phyloP scores from a whole-genome alignment of 805 yeast species.

The Brettanomyces anomalus region DNA sequence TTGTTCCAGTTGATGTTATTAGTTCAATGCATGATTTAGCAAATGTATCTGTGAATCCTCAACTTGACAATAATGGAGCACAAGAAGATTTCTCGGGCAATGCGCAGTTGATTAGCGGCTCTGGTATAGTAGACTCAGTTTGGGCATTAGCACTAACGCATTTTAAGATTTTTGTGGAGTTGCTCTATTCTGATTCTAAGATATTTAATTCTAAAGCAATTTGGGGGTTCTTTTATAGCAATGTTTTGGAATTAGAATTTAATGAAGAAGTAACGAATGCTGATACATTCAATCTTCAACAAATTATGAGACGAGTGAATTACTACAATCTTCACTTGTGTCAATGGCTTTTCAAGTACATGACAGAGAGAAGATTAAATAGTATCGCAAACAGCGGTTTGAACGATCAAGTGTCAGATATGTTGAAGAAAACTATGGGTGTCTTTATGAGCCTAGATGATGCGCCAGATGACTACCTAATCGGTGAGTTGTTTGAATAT shows the following conservation, averaged over 20 bases:
- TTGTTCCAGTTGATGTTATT: conserved; percentile 18
- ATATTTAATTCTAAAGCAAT: conserved; percentile 1
- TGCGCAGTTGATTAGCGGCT: conserved; percentile 2
- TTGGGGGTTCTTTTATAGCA: conserved; percentile 3
- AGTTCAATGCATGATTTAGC: conserved; percentile 18
- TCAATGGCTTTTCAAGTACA: conserved; percentile 29
- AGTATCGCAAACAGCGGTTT: conserved; percentile 6
- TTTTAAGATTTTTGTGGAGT: conserved; percentile 12
- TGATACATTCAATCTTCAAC: not conserved
- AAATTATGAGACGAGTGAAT: conserved; percentile 20
- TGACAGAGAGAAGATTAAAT: conserved; percentile 16
- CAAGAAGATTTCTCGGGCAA: not conserved
- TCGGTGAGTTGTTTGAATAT: conserved; percentile 32
- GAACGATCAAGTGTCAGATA: conserved; percentile 4
- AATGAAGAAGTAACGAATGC: not conserved
- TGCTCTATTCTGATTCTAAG: conserved; percentile 9
- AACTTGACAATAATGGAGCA: not conserved
- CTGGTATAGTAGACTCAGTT: conserved; percentile 12
- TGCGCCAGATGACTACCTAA: conserved; percentile 11
- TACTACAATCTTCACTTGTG: conserved; percentile 34
- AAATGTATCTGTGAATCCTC: conserved; percentile 10
- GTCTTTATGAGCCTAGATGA: conserved; percentile 9
- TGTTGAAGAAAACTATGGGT: conserved; percentile 6
- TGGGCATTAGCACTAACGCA: conserved; percentile 16
- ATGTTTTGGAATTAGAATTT: conserved; percentile 6